phyloP scores from a whole-genome alignment of 192 early-diverging fungal genomes.

The Coemansia sp. region DNA sequence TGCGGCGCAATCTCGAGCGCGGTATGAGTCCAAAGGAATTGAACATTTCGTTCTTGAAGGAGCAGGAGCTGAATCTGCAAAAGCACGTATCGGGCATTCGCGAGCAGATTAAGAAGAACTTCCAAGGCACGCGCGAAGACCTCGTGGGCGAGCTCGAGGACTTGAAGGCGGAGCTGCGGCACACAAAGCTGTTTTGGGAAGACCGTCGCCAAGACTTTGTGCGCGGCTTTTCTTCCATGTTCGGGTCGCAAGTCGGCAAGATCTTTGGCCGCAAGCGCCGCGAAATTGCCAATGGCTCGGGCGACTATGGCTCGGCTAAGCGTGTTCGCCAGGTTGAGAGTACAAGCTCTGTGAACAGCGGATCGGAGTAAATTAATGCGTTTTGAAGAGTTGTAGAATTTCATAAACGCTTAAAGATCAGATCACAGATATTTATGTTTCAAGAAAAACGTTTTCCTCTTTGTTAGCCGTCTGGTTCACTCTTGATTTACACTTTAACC shows the following conservation, averaged over 20 bases:
- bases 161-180: constrained; percentile 63
- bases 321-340: constrained; percentile 24
- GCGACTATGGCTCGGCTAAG: constrained; percentile 15
- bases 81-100: constrained; percentile 71
- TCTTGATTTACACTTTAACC: too few species aligned
- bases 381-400: neutral
- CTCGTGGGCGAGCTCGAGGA: constrained; percentile 63
- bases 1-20: constrained; percentile 81
- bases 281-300: constrained; percentile 3
- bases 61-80: constrained; percentile 73
- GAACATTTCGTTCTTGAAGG: constrained; percentile 78
- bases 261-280: constrained; percentile 44
- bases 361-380: neutral
- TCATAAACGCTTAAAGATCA: too few species aligned
- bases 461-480: too few species aligned
- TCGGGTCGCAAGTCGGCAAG: constrained; percentile 58
- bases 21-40: constrained; percentile 79
- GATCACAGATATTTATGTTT: too few species aligned
- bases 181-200: constrained; percentile 68
- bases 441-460: too few species aligned
- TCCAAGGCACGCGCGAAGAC: constrained; percentile 64
- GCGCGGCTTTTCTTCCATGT: constrained; percentile 65
- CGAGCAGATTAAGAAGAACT: constrained; percentile 67
- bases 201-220: constrained; percentile 75
- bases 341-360: neutral